A percentile compares a stretch with the other conserved stretches of the same genome.
These are phyloP conservation scores for Brassica hybrid DNA, from an alignment of 441 rosid genomes.

Conservation along the genomic window DNA sequence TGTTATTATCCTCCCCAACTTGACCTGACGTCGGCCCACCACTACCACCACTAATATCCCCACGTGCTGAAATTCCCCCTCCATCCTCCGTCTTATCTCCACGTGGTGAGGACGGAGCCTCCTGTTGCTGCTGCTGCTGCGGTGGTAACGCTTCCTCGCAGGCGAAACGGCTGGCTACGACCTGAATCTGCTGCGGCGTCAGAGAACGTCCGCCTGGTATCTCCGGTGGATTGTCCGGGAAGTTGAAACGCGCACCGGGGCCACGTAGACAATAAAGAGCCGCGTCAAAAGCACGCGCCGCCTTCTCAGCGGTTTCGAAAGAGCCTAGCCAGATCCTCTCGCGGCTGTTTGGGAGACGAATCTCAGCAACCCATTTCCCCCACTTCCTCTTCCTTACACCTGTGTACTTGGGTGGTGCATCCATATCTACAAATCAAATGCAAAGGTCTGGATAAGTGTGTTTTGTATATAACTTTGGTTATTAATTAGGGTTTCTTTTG, in stretches of 20 bases:
- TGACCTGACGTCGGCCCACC: constrained; percentile 42
- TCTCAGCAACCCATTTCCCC: constrained; percentile 97
- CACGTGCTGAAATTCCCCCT: constrained; percentile 33
- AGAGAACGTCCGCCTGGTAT: constrained; percentile 49
- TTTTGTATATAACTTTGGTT: not conserved
- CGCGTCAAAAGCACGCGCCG: constrained; percentile 93
- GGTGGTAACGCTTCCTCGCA: constrained; percentile 33
- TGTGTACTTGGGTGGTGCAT: constrained; percentile 57
- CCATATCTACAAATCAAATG: constrained; percentile 22
- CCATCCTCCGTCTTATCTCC: not conserved
- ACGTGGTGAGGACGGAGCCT: constrained; percentile 20
- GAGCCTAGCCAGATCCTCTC: constrained; percentile 94
- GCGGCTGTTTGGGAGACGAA: constrained; percentile 86
- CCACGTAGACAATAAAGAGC: constrained; percentile 83
- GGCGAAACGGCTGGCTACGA: constrained; percentile 59
- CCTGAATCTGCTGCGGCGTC: constrained; percentile 64
- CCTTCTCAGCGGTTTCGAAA: constrained; percentile 70
- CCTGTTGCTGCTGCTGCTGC: not conserved
- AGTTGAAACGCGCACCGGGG: constrained; percentile 61
- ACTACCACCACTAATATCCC: constrained; percentile 35
- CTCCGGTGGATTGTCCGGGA: constrained; percentile 66
- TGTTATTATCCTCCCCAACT: constrained; percentile 8
- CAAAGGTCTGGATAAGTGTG: not conserved
- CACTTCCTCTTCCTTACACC: constrained; percentile 90
- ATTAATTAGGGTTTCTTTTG: constrained; percentile 7